Percentiles rank a stretch among this genome's conserved stretches.
Evolutionary conservation across 129 eudicot genomes (phyloP).

Genomic region (Heracleum sosnowskyi): DNA sequence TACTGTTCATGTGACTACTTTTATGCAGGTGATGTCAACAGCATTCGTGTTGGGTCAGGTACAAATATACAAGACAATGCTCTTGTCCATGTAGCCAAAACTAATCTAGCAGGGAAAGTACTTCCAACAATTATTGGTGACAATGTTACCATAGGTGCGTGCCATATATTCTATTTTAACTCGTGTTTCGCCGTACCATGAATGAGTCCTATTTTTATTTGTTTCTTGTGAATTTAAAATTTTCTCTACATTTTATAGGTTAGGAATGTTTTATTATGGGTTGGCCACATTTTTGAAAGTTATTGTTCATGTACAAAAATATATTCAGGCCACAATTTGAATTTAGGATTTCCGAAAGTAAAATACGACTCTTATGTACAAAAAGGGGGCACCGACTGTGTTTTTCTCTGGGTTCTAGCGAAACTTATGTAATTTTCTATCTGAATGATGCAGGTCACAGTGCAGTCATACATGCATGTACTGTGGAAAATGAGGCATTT

Average conservation of each 20-base stretch:
- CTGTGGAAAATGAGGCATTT: conserved; percentile 86
- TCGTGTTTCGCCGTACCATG: neutral
- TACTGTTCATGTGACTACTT: conserved; percentile 1
- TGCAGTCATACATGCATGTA: conserved; percentile 84
- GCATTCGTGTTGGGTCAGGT: conserved; percentile 78
- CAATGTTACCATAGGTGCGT: conserved; percentile 93
- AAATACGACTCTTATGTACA: neutral
- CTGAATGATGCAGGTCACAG: conserved; percentile 62
- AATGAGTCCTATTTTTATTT: neutral
- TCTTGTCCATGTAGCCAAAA: conserved; percentile 92
- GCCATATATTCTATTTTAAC: neutral
- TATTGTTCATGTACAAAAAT: neutral
- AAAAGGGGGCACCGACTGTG: neutral
- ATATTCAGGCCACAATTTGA: neutral
- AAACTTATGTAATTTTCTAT: neutral
- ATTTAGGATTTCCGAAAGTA: neutral
- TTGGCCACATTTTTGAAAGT: neutral
- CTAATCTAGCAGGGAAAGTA: conserved; percentile 78
- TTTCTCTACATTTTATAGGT: neutral
- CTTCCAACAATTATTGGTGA: conserved; percentile 83
- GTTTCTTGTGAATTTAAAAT: neutral
- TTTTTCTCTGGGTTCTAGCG: conserved; percentile 1
- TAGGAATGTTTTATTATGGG: neutral
- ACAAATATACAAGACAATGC: conserved; percentile 94
- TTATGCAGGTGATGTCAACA: conserved; percentile 80